A percentile compares a stretch with the other conserved stretches of the same genome.
These are phyloP conservation scores for Periconia sp. DNA, from an alignment of 2,329 filamentous ascomycete genomes.

Conservation along the genomic window DNA sequence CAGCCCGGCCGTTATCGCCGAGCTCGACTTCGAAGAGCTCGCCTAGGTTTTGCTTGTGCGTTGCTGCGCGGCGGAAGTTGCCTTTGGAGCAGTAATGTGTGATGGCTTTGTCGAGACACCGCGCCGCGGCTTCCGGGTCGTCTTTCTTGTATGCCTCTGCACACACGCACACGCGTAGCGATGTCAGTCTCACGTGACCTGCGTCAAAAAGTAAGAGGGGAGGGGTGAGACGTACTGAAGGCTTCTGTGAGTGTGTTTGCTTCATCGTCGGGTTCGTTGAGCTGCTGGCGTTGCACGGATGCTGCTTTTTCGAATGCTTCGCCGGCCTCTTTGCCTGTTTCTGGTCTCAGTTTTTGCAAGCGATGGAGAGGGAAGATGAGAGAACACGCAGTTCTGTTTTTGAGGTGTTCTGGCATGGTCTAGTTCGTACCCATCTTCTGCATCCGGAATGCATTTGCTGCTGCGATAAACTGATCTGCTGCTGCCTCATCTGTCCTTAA, in stretches of 20 bases:
- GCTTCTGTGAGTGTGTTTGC: slow-evolving; percentile 87
- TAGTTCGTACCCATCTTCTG: slow-evolving; percentile 70
- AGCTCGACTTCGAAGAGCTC: slow-evolving; percentile 84
- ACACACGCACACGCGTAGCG: no score
- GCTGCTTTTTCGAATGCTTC: slow-evolving; percentile 83
- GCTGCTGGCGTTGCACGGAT: slow-evolving; percentile 73
- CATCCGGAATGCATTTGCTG: slow-evolving; percentile 88
- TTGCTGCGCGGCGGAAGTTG: slow-evolving; percentile 87
- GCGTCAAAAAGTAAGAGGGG: rapidly evolving
- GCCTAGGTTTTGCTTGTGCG: slow-evolving; percentile 84
- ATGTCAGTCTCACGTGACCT: slow-evolving; percentile 17
- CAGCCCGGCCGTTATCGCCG: slow-evolving; percentile 74
- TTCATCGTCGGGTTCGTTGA: slow-evolving; percentile 90
- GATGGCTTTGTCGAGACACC: slow-evolving; percentile 78
- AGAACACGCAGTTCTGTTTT: not conserved
- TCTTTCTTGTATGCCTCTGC: slow-evolving; percentile 80
- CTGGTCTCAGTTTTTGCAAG: not conserved
- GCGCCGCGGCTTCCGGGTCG: slow-evolving; percentile 77
- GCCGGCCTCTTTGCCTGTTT: slow-evolving; percentile 77
- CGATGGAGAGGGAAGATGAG: not conserved
- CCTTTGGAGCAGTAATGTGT: slow-evolving; percentile 84
- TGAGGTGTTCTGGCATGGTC: not conserved
- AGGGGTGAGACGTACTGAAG: slow-evolving; percentile 58
- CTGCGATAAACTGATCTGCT: slow-evolving; percentile 82
- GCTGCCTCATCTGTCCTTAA: slow-evolving; percentile 67